These are phyloP conservation scores for Coniochaeta sp. DNA, from an alignment of 2,329 filamentous ascomycete species.

Conservation along the genomic window DNA sequence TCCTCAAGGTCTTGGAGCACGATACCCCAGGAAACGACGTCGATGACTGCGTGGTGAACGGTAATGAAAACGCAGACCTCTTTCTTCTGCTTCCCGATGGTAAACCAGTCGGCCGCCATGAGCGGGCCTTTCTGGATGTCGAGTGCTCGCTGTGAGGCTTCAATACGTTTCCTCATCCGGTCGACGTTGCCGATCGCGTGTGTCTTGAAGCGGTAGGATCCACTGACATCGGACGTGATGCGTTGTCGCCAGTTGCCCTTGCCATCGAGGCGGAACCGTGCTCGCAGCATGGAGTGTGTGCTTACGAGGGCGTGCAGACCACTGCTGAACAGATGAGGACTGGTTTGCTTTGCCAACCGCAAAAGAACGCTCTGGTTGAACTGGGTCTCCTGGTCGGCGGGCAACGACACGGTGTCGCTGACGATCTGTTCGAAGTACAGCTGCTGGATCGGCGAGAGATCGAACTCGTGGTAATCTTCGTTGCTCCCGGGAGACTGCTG, in stretches of 20 bases:
- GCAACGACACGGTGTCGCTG: conserved; percentile 6
- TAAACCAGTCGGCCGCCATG: conserved; percentile 15
- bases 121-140: conserved; percentile 18
- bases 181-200: conserved; percentile 10
- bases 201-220: conserved; percentile 15
- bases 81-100: conserved; percentile 4
- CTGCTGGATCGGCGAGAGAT: conserved; percentile 36
- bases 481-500: background rate
- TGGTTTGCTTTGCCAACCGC: conserved; percentile 18
- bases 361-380: conserved; percentile 39
- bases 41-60: conserved; percentile 30
- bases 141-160: conserved; percentile 10
- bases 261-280: conserved; percentile 20
- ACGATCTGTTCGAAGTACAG: conserved; percentile 30
- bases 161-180: conserved; percentile 14
- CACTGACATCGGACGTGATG: conserved; percentile 12
- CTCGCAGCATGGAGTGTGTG: conserved; percentile 28
- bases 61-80: conserved; percentile 19
- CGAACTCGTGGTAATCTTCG: conserved; percentile 25
- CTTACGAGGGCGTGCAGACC: conserved; percentile 19
- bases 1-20: conserved; percentile 35
- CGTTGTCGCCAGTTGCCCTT: conserved; percentile 18
- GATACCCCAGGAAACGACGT: conserved; percentile 39
- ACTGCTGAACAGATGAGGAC: conserved; percentile 6
- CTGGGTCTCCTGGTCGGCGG: conserved; percentile 12